Base-by-base conservation (phyloP, 805 yeast species). In the Suhomyces emberorum region DNA sequence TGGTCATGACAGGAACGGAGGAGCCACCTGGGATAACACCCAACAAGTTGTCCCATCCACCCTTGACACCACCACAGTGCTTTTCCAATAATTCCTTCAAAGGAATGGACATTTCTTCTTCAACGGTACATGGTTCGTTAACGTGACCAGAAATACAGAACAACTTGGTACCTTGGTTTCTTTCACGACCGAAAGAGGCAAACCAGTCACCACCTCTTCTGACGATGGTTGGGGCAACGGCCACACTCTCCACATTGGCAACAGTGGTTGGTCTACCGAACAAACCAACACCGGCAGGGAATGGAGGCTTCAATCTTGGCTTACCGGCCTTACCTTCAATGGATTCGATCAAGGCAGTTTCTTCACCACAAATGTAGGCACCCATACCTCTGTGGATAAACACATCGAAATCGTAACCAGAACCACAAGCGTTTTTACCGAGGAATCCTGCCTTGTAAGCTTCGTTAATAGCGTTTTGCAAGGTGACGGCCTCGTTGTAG, bases 271-370 rank as follows among this genome's bases (percentile, higher is more conserved):
- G 95, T 62, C 95, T 77, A 54, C 95, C 95, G 50, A 83, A 87
- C 38, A 87, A 70, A 53, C 95, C 95, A 41, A 86, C 91, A 54
- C 95, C 95, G 23, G 95, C 95, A 23, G 95, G 95, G 77, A 87
- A 87, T 46, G 95, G 95, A 24, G 95, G 95, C 78, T 87, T 87
- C 61, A 87, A 75, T 65, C 95, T 79, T 49, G 95, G 95, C 66
- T 87, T 87, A 48, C 95, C 95, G 39, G 93, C 95, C 65, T 87
- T 87, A 52, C 95, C 95, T 68, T 87, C 95, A 37, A 87, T 70
- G 3, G 89, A 81, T 69, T 87, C 95, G 56, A 87, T 85, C 58
- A 87, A 69, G 4, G 95, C 88, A 28, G 95, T 87, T 65, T 87
- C 95, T 65, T 87, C 95, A 53, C 95, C 95, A 66, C 95, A 87